Base-by-base conservation (phyloP, 148 eudicot genomes). In the Spergularia bocconei region DNA sequence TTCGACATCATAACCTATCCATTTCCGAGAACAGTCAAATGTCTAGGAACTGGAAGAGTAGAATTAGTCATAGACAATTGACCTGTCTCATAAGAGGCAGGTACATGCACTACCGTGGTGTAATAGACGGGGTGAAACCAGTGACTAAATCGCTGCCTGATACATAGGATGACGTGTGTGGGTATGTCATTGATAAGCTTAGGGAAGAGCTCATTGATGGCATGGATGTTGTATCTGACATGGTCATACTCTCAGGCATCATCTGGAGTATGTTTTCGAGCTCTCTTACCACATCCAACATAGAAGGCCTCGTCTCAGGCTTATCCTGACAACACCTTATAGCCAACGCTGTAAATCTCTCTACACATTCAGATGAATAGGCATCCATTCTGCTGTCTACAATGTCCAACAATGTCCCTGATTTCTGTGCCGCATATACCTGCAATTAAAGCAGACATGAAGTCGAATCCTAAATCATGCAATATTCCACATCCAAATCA, bases 221-320 rank as follows among this genome's bases (percentile, higher is more conserved):
- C 66, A 55, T 2, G n/a, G 83, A 81, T 7, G 76, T 60, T 36
- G 64, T 67, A 62, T 61, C 77, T 38, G 80, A 81, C 77, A 81
- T 66, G 6, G 58, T 77, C 70, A 81, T 61, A 62, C 83, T 77
- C 71, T 87, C 88, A 6, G 94, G 87, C 80, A 85, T 58, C 86
- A 79, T 81, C 62, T 76, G 71, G 52, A 88, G 59, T 38, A 90
- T 56, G 75, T 83, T 74, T 71, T 91, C 93, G 0, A 91, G 87
- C 77, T 90, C 94, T 74, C 97, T 88, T 58, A 91, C 97, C 73
- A 91, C 88, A 53, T 87, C 94, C 83, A 83, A 70, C 94, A 91
- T 90, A 58, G 85, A 80, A 9, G 97, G 94, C 67, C 97, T 86
- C 73, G 29, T 63, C 17, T 90, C 97, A 10, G 92, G 88, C 64